phyloP scores from a whole-genome alignment of 75 land plant species.

The Selaginella tamariscina region DNA sequence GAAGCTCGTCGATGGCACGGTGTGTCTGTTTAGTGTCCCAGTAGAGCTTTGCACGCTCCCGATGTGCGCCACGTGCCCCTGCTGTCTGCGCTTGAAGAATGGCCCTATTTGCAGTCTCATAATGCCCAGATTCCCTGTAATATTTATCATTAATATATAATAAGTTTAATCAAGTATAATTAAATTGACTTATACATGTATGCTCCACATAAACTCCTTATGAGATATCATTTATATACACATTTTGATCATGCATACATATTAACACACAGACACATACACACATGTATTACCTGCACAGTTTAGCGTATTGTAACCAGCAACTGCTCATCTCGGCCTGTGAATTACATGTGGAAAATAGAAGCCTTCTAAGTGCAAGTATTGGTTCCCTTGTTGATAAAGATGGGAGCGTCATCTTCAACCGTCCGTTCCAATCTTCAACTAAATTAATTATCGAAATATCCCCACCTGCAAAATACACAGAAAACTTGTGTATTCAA shows the following conservation, averaged over 20 bases:
- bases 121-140: constrained; percentile 90
- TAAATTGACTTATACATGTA: no score
- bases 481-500: neutral
- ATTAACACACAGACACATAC: no score
- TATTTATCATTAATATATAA: no score
- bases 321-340: constrained; percentile 71
- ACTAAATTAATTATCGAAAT: constrained; percentile 34
- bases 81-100: constrained; percentile 86
- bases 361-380: constrained; percentile 71
- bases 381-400: constrained; percentile 97
- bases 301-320: constrained; percentile 98
- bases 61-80: constrained; percentile 83
- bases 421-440: constrained; percentile 68
- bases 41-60: constrained; percentile 77
- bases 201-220: no score
- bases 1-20: constrained; percentile 83
- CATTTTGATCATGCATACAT: no score
- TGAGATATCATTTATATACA: no score
- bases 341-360: constrained; percentile 50
- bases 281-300: no score
- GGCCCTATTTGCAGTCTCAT: constrained; percentile 87
- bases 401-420: constrained; percentile 74
- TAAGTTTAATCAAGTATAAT: no score
- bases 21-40: constrained; percentile 79
- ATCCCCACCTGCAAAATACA: neutral